Base-by-base conservation (phyloP, 23 red algal species). In the Gracilaria domingensis region DNA sequence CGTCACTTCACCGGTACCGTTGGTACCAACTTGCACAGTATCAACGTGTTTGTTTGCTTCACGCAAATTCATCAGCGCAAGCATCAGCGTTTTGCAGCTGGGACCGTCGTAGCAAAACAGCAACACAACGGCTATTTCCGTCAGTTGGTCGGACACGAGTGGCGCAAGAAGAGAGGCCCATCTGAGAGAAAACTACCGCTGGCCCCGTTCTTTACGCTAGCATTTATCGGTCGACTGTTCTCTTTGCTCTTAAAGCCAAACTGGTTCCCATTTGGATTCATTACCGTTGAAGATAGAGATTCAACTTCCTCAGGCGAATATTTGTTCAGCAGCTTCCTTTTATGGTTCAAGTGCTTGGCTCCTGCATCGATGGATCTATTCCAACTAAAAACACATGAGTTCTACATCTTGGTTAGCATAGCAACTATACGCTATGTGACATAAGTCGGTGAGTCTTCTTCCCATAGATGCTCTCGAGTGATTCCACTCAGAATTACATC, bases 401-500 rank as follows among this genome's bases (percentile, higher is more conserved):
- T 36, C 17, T 32, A 69, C 64, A 30, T 62, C 59, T 69, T 37
- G 25, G 32, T 37, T 37, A 18, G 9, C 64, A 14, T 37, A 32
- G 18, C 28, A 69, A 20, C 32, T 2, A 14, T 69, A 69, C 33
- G 32, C 30, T 17, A 37, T 69, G 2, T 37, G 64, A 69, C 64
- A 37, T 37, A 23, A 69, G 64, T 34, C 64, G 29, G 64, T 37
- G 64, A 69, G 64, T 69, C 30, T 69, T 69, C 64, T 20, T 6
- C 14, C 9, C 9, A 13, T 6, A 18, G 32, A 37, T 69, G 30
- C 32, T 69, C 64, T 69, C 64, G 64, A 38, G 30, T 69, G 25
- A 24, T 69, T 37, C 26, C 32, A 69, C 8, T 7, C 16, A 20
- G 9, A 69, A 38, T 32, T 69, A 69, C 16, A 36, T 37, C 14